phyloP scores from a whole-genome alignment of 169 alveolate genomes.

The Ichthyophthirius multifiliis region DNA sequence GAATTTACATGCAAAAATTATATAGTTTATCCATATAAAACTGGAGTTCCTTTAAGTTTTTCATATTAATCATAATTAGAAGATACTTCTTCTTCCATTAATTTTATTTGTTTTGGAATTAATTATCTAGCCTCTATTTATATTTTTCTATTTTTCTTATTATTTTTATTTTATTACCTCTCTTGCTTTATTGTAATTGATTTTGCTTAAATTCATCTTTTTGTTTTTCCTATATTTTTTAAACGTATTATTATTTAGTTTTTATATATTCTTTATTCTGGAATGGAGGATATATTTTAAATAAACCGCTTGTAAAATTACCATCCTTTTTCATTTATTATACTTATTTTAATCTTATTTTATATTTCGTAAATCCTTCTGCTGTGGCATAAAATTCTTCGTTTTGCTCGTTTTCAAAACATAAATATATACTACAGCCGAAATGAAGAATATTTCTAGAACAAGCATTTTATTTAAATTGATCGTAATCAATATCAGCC shows the following conservation, averaged over 20 bases:
- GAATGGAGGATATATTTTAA: slow-evolving; percentile 36
- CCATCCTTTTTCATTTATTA: slow-evolving; percentile 5
- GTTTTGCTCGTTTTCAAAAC: background rate
- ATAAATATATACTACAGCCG: background rate
- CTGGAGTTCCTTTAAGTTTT: slow-evolving; percentile 38
- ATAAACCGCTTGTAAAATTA: slow-evolving; percentile 19
- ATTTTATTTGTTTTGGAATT: slow-evolving; percentile 31
- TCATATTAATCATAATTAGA: slow-evolving; percentile 39
- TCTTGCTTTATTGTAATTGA: background rate
- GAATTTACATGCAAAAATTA: slow-evolving; percentile 30
- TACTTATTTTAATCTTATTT: slow-evolving; percentile 26
- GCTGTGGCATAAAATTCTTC: slow-evolving; percentile 32
- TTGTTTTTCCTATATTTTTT: slow-evolving; percentile 14
- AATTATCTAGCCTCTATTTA: slow-evolving; percentile 24
- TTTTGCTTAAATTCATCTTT: background rate
- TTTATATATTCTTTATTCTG: slow-evolving; percentile 22
- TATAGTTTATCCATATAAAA: slow-evolving; percentile 32
- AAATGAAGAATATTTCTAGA: background rate
- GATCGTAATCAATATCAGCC: background rate
- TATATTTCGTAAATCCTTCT: slow-evolving; percentile 39
- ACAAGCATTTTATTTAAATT: background rate
- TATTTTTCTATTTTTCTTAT: too few relatives aligned
- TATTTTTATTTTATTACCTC: background rate
- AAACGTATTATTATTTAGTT: slow-evolving; percentile 11
- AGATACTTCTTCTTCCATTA: slow-evolving; percentile 34